phyloP scores from a whole-genome alignment of 2,329 filamentous ascomycete genomes.

The Sporothrix brunneoviolacea region DNA sequence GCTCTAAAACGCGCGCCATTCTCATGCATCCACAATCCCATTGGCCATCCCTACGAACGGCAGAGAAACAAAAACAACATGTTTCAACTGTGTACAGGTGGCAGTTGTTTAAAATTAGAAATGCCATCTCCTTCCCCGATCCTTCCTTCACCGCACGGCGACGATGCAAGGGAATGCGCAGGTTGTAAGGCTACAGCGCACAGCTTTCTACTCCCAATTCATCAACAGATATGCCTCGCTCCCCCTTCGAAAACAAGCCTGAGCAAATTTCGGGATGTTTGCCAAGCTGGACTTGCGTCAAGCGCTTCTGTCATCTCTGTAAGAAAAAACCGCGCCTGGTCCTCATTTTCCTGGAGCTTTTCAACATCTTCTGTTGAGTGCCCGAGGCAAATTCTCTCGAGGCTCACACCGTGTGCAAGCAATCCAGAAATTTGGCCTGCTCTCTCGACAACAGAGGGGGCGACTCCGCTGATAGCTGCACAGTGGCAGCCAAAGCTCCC shows the following conservation, averaged over 20 bases:
- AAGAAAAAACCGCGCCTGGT: conserved; percentile 52
- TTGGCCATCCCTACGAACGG: too few species aligned
- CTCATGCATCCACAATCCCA: too few species aligned
- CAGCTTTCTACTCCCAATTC: too few species aligned
- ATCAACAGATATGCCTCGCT: neutral
- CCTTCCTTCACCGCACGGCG: too few species aligned
- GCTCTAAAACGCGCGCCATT: too few species aligned
- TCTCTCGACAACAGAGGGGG: conserved; percentile 61
- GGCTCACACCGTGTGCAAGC: conserved; percentile 65
- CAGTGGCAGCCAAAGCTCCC: conserved; percentile 84
- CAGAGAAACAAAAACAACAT: too few species aligned
- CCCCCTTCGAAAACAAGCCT: neutral
- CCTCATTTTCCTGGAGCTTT: conserved; percentile 63
- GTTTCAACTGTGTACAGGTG: too few species aligned
- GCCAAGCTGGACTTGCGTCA: neutral
- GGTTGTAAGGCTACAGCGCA: too few species aligned
- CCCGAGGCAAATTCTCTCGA: conserved; percentile 64
- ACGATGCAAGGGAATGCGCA: too few species aligned
- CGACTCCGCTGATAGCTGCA: conserved; percentile 80
- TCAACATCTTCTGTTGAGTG: conserved; percentile 57
- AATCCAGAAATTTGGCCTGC: conserved; percentile 68
- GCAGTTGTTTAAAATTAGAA: too few species aligned
- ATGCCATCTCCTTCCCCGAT: too few species aligned
- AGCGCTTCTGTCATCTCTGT: conserved; percentile 17
- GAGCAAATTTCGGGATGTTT: conserved; percentile 2